phyloP scores from a whole-genome alignment of 768 basidiomycete genomes.

The Leccinum sublutescens region DNA sequence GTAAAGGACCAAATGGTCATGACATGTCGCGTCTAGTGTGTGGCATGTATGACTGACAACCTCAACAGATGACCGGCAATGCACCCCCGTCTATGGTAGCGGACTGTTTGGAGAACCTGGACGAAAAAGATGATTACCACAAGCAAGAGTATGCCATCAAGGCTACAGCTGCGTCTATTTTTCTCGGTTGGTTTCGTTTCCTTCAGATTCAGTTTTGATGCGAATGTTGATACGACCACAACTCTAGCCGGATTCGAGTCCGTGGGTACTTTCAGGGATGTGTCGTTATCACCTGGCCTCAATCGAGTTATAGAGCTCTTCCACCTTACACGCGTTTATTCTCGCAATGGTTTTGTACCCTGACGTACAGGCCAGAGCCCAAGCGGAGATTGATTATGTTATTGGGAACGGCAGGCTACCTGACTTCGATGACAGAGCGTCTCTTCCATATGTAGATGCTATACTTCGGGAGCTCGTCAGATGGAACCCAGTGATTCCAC shows the following conservation, averaged over 20 bases:
- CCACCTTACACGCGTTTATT: constrained; percentile 24
- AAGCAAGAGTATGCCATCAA: constrained; percentile 28
- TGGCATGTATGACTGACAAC: neutral
- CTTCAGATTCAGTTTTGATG: neutral
- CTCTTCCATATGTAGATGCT: constrained; percentile 43
- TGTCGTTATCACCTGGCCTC: neutral
- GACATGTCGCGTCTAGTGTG: neutral
- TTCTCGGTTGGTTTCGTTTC: constrained; percentile 18
- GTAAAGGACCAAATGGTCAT: constrained; percentile 24
- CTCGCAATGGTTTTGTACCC: constrained; percentile 31
- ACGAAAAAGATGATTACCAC: constrained; percentile 14
- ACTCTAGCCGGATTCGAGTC: constrained; percentile 26
- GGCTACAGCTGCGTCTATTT: constrained; percentile 22
- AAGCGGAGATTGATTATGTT: constrained; percentile 29
- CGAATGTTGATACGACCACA: neutral
- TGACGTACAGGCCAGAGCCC: constrained; percentile 25
- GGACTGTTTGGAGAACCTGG: constrained; percentile 18
- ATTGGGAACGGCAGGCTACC: constrained; percentile 24
- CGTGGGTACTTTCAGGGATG: constrained; percentile 8
- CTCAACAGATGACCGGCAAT: constrained; percentile 11
- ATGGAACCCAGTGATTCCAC: constrained; percentile 26
- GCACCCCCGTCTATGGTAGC: constrained; percentile 28
- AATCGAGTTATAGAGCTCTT: constrained; percentile 20
- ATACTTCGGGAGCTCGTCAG: constrained; percentile 37
- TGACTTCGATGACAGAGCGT: constrained; percentile 23